Percentiles rank a stretch among this genome's conserved stretches.
phyloP scores from a whole-genome alignment of 78 protist genomes.

The Mastigamoeba balamuthi region DNA sequence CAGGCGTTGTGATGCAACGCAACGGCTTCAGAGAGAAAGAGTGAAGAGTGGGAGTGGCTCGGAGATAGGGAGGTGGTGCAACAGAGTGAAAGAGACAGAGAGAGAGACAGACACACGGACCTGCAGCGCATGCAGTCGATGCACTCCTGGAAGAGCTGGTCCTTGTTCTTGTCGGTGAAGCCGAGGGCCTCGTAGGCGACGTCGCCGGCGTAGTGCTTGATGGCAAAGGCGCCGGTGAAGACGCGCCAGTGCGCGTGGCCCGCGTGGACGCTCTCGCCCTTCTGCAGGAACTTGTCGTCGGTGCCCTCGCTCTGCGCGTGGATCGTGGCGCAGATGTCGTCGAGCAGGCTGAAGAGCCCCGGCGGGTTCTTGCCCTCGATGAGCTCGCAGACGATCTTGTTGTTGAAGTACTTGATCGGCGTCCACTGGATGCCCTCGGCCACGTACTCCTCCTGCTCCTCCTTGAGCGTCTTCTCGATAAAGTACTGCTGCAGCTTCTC shows the following conservation, averaged over 20 bases:
- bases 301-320: slow-evolving; percentile 71
- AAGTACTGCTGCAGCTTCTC: slow-evolving; percentile 49
- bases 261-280: slow-evolving; percentile 17
- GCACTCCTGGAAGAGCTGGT: slow-evolving; percentile 61
- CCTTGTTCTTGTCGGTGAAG: slow-evolving; percentile 79
- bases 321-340: slow-evolving; percentile 72
- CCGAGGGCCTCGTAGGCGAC: slow-evolving; percentile 68
- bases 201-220: slow-evolving; percentile 84
- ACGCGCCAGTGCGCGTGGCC: slow-evolving; percentile 58
- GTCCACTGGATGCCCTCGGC: slow-evolving; percentile 87
- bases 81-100: too few species aligned
- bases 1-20: background rate
- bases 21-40: background rate
- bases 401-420: slow-evolving; percentile 72
- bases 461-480: slow-evolving; percentile 75
- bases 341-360: slow-evolving; percentile 77
- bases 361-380: slow-evolving; percentile 73
- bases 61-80: slow-evolving; percentile 4
- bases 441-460: slow-evolving; percentile 79
- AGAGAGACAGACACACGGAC: slow-evolving; percentile 14
- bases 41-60: background rate
- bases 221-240: slow-evolving; percentile 45
- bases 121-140: slow-evolving; percentile 26
- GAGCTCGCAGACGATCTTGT: slow-evolving; percentile 78
- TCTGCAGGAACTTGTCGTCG: slow-evolving; percentile 69